Percentiles rank a stretch among this genome's conserved stretches.
These are phyloP conservation scores for Pouteria campechiana DNA, from an alignment of 179 eudicot species.

Conservation along the genomic window DNA sequence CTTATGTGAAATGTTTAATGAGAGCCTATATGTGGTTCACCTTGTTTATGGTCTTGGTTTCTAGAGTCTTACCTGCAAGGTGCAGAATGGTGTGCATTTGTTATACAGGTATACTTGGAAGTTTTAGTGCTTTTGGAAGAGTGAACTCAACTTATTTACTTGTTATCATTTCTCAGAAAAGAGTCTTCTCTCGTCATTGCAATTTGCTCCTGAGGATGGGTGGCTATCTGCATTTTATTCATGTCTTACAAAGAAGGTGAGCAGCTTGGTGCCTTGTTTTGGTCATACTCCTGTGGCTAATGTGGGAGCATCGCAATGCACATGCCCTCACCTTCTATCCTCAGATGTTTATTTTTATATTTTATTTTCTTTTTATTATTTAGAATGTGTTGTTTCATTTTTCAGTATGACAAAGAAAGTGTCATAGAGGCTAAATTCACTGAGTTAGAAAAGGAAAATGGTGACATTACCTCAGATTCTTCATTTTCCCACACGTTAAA, in stretches of 20 bases:
- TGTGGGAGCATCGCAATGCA: too few species aligned
- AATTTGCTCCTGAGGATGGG: slow-evolving; percentile 68
- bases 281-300: too few species aligned
- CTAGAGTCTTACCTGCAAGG: not conserved
- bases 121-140: not conserved
- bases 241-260: slow-evolving; percentile 82
- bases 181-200: slow-evolving; percentile 54
- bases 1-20: not conserved
- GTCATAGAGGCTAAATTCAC: slow-evolving; percentile 67
- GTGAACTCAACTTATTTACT: not conserved
- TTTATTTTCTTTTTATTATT: slow-evolving; percentile 2
- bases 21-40: not conserved
- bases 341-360: not conserved
- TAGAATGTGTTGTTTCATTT: slow-evolving; percentile 5
- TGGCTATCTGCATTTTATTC: slow-evolving; percentile 91
- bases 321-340: too few species aligned
- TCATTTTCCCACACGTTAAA: slow-evolving; percentile 49
- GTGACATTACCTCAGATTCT: slow-evolving; percentile 30
- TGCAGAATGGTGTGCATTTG: not conserved
- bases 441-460: slow-evolving; percentile 64
- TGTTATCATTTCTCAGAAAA: slow-evolving; percentile 37
- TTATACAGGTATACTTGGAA: not conserved
- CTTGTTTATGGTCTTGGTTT: not conserved
- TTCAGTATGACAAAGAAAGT: slow-evolving; percentile 79
- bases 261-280: not conserved